Conservation (phyloP, 116 monocot species). For the Iris pallida region DNA sequence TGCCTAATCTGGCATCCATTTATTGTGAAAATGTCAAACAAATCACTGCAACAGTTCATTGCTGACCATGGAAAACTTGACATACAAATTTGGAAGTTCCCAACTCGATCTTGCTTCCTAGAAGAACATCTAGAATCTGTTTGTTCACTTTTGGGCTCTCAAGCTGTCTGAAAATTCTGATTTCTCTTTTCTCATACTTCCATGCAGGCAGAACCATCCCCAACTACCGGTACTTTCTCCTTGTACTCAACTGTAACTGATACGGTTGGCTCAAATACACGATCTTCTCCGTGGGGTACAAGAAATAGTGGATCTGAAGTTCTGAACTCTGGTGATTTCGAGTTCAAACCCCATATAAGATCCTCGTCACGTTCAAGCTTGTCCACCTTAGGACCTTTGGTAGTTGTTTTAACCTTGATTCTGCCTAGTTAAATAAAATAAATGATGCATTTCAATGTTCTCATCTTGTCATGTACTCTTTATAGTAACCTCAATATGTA, state of each 20-base stretch:
- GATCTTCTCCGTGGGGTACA: slow-evolving; percentile 51
- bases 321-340: slow-evolving; percentile 42
- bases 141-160: neutral
- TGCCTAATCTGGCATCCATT: neutral
- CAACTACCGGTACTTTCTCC: slow-evolving; percentile 76
- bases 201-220: slow-evolving; percentile 91
- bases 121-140: neutral
- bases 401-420: slow-evolving; percentile 11
- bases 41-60: neutral
- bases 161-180: neutral
- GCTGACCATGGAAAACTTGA: neutral
- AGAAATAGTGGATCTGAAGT: slow-evolving; percentile 25
- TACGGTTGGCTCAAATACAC: slow-evolving; percentile 19
- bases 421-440: slow-evolving; percentile 7
- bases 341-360: slow-evolving; percentile 56
- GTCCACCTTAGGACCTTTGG: slow-evolving; percentile 29
- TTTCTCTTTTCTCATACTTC: slow-evolving; percentile 5
- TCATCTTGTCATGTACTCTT: too few relatives aligned
- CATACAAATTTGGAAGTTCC: neutral
- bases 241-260: slow-evolving; percentile 34
- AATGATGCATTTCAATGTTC: neutral
- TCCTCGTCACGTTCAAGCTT: slow-evolving; percentile 28
- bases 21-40: neutral
- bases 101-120: neutral
- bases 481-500: too few relatives aligned